Evolutionary conservation across 805 yeast species (phyloP).

Genomic region (Saitoella complicata): DNA sequence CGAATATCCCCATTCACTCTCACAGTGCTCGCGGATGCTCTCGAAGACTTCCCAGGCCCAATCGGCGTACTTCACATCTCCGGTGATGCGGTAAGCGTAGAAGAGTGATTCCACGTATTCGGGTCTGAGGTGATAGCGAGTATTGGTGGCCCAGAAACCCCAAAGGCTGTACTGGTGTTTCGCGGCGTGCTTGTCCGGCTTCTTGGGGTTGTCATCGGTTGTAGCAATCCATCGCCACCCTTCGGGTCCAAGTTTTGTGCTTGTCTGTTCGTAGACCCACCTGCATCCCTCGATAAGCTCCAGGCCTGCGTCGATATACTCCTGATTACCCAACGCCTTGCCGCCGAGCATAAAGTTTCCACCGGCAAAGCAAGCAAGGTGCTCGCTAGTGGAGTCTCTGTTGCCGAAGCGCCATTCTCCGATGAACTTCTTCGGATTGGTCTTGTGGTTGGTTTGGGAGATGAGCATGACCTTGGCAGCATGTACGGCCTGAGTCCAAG

Average conservation of each 20-base stretch:
- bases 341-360: conserved; percentile 13
- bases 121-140: conserved; percentile 30
- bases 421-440: conserved; percentile 6
- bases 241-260: conserved; percentile 12
- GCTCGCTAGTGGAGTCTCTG: conserved; percentile 12
- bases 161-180: neutral
- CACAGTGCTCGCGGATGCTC: conserved; percentile 18
- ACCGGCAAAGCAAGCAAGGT: conserved; percentile 9
- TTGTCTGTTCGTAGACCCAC: conserved; percentile 7
- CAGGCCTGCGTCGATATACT: conserved; percentile 7
- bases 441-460: conserved; percentile 7
- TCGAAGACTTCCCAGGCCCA: conserved; percentile 29
- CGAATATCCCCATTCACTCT: conserved; percentile 20
- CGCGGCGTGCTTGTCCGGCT: conserved; percentile 8
- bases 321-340: conserved; percentile 5
- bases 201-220: conserved; percentile 1
- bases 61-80: conserved; percentile 33
- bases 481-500: conserved; percentile 11
- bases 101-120: conserved; percentile 37
- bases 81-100: conserved; percentile 36
- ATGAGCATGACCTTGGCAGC: conserved; percentile 5
- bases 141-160: conserved; percentile 13
- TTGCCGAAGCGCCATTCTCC: conserved; percentile 5
- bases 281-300: conserved; percentile 9
- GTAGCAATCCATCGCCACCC: conserved; percentile 6